A percentile compares a stretch with the other conserved stretches of the same genome.
These are phyloP conservation scores for Flagelloscypha sp. DNA, from an alignment of 768 basidiomycete genomes.

Conservation along the genomic window DNA sequence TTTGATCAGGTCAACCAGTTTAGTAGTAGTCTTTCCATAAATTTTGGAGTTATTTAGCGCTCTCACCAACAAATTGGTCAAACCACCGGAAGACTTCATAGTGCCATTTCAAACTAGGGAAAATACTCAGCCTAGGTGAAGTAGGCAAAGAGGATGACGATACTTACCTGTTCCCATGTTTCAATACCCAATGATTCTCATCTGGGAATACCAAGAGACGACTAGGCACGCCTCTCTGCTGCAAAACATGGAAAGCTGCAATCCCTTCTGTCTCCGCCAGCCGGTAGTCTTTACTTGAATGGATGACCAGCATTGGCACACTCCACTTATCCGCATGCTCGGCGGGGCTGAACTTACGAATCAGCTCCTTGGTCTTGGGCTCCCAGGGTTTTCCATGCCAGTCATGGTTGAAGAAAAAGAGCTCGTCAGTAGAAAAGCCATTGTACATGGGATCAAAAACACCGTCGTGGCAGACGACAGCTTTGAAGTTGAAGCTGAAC, in stretches of 20 bases:
- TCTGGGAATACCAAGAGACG: slow-evolving; percentile 79
- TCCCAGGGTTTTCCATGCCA: slow-evolving; percentile 84
- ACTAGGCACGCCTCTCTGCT: slow-evolving; percentile 71
- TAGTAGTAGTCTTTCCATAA: background rate
- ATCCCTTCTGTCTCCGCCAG: slow-evolving; percentile 82
- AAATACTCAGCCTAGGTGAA: background rate
- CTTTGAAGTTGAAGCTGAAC: slow-evolving; percentile 83
- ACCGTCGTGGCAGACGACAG: slow-evolving; percentile 88
- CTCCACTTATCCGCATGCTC: slow-evolving; percentile 81
- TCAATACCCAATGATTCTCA: slow-evolving; percentile 90
- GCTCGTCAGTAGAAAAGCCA: slow-evolving; percentile 86
- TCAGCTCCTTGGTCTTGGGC: slow-evolving; percentile 37
- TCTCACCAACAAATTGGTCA: slow-evolving; percentile 50
- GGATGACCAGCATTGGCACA: slow-evolving; percentile 78
- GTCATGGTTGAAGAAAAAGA: slow-evolving; percentile 87
- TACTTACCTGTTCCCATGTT: slow-evolving; percentile 64
- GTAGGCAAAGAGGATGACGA: background rate
- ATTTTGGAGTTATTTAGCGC: background rate
- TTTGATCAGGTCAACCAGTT: background rate
- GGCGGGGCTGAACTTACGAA: slow-evolving; percentile 59
- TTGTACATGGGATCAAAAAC: slow-evolving; percentile 77
- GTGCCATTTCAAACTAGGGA: slow-evolving; percentile 81
- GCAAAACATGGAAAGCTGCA: slow-evolving; percentile 76
- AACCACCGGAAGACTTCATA: slow-evolving; percentile 92
- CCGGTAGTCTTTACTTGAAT: slow-evolving; percentile 84